Evolutionary conservation across 129 eudicot genomes (phyloP).

Genomic region (Scalesia atractyloides): DNA sequence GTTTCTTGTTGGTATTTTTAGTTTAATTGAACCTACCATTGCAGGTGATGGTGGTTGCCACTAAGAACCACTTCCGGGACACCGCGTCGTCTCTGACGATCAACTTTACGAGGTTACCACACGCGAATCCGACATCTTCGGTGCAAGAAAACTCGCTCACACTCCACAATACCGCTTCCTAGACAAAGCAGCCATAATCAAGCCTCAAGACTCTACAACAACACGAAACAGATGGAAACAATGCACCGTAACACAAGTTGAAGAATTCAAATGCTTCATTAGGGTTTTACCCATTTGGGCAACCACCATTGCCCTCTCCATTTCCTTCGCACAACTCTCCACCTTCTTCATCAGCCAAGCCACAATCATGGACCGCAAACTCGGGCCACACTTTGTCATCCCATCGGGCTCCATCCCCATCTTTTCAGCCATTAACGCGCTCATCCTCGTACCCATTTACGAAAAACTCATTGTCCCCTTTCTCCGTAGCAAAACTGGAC

Average conservation of each 20-base stretch:
- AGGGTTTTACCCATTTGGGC: conserved; percentile 79
- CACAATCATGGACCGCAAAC: conserved; percentile 51
- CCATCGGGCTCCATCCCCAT: conserved; percentile 75
- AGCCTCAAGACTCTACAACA: conserved; percentile 37
- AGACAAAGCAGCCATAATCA: conserved; percentile 74
- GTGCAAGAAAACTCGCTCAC: conserved; percentile 67
- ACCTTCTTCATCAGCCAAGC: conserved; percentile 85
- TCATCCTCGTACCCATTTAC: conserved; percentile 70
- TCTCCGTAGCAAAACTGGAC: conserved; percentile 60
- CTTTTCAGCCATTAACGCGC: conserved; percentile 67
- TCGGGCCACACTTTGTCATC: conserved; percentile 53
- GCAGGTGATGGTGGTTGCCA: conserved; percentile 60
- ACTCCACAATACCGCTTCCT: conserved; percentile 70
- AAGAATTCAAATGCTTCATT: conserved; percentile 78
- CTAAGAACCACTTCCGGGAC: conserved; percentile 64
- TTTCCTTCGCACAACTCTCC: conserved; percentile 80
- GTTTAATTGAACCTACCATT: background rate
- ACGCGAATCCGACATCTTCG: conserved; percentile 58
- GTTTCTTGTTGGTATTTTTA: too few relatives aligned
- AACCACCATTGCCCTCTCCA: conserved; percentile 78
- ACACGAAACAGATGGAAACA: conserved; percentile 56
- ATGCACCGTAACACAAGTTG: conserved; percentile 87
- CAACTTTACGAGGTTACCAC: conserved; percentile 62
- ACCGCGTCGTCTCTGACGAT: conserved; percentile 16
- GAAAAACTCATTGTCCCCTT: conserved; percentile 61